Evolutionary conservation across 2,329 filamentous ascomycete species (phyloP), one percentile per base, ranked within the genome.

Genomic region (Nigrograna mackinnonii): DNA sequence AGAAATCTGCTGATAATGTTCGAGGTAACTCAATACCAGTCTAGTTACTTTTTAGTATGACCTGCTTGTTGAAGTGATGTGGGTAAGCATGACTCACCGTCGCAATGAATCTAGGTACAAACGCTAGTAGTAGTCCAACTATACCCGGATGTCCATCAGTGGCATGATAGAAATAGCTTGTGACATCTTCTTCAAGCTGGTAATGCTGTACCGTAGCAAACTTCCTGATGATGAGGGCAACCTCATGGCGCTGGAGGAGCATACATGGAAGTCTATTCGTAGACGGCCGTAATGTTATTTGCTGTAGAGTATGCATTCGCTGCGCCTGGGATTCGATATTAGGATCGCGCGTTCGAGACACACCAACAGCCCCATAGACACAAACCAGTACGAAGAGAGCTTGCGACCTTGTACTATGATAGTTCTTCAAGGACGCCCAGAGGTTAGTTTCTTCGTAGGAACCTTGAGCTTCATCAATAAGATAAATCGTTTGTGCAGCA

Each of bases 71-170:
- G n/a, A n/a, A n/a, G n/a, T n/a, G n/a, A n/a, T n/a, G n/a, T n/a
- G n/a, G n/a, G n/a, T n/a, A n/a, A n/a, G n/a, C n/a, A n/a, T n/a
- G n/a, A n/a, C n/a, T n/a, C n/a, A n/a, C n/a, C n/a, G n/a, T n/a
- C n/a, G n/a, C n/a, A n/a, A n/a, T n/a, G n/a, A n/a, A n/a, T n/a
- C n/a, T n/a, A n/a, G n/a, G n/a, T n/a, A n/a, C n/a, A n/a, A n/a
- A n/a, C n/a, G n/a, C n/a, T n/a, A n/a, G n/a, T n/a, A n/a, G n/a
- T n/a, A 43, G 22, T 16, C 22, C 33, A 31, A 43, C 33, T 34
- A 43, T 39, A 11, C 41, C 41, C 11, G 35, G 41, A 39, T 43
- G 41, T 19, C 41, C 35, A 35, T 43, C 35, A 39, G 41, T 43
- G 24, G 35, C 35, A 39, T 7, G 9, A 16, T 43, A 35, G 18